Evolutionary conservation across 257 asterid genomes (phyloP).

Genomic region (Capsicum rhomboideum): DNA sequence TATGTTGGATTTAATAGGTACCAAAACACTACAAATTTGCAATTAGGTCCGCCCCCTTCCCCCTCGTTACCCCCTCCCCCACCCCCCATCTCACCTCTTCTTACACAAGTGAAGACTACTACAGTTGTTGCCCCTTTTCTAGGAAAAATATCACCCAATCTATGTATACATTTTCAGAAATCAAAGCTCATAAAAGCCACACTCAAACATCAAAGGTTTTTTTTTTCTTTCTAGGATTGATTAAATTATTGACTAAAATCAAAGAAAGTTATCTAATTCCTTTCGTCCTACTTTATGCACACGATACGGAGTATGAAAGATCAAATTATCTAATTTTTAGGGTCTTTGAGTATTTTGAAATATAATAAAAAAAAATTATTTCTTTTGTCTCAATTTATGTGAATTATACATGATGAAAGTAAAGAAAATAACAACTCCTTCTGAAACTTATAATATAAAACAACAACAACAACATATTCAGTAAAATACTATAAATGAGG

Average conservation of each 20-base stretch:
- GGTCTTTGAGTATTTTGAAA: not conserved
- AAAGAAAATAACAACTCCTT: not conserved
- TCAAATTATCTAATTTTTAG: not conserved
- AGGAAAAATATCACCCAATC: slow-evolving; percentile 34
- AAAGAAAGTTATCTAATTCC: not conserved
- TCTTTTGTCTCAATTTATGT: not conserved
- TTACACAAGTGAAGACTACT: slow-evolving; percentile 4
- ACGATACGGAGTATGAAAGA: not conserved
- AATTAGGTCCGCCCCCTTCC: not conserved
- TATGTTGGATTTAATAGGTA: too few relatives aligned
- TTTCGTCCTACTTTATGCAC: not conserved
- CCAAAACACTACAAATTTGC: too few relatives aligned
- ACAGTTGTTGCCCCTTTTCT: slow-evolving; percentile 29
- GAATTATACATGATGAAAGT: not conserved
- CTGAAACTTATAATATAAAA: not conserved
- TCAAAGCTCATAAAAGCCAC: slow-evolving; percentile 32
- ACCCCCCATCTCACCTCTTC: too few relatives aligned
- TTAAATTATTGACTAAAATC: slow-evolving; percentile 22
- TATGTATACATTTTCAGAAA: slow-evolving; percentile 25
- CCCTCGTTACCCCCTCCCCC: not conserved
- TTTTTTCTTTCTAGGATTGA: slow-evolving; percentile 40
- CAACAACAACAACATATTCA: too few relatives aligned
- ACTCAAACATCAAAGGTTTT: slow-evolving; percentile 26
- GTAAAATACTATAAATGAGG: too few relatives aligned
- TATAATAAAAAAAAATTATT: not conserved